Evolutionary conservation across 148 eudicot genomes (phyloP), one percentile per base, ranked within the genome.

Genomic region (Fagopyrum homotropicum): DNA sequence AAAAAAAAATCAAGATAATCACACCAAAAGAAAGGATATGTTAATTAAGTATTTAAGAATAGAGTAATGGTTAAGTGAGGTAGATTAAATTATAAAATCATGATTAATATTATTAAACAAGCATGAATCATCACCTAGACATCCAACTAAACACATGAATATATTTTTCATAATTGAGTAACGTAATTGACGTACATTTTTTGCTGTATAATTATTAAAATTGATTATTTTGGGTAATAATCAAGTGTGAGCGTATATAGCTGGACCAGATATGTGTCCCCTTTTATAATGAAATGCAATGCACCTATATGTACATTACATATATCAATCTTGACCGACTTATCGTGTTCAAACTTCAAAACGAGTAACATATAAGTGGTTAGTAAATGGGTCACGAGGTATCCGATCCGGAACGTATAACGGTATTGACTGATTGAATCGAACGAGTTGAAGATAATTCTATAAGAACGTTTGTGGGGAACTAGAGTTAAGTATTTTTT

Each of bases 71-170:
- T 12, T 6, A 59, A 59, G 66, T 19, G 19, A 22, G 66, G 40
- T 26, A 35, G 40, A 59, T 59, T 22, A 59, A 26, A 19, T 26
- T 19, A 59, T 22, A 7, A 19, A 59, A 30, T 10, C 43, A 66
- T 35, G 6, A 29, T 63, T 10, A 66, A 35, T 40, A 40, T 40
- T 14, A 66, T 9, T 35, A 66, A 46, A 66, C 71, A 66, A 57
- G 17, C 6, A 26, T 61, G 44, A 66, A 40, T 40, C 10, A 57
- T 66, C 9, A 40, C 46, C 8, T 66, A 14, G 11, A 15, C 69
- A 30, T 63, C 44, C 69, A 57, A 66, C 71, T 45, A 14, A 66
- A 66, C 71, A 66, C 71, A 66, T 66, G 71, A 9, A 66, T 43
- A 30, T 3, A 22, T 59, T 17, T 40, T 5, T 29, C 44, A 64